Evolutionary conservation across 2,329 filamentous ascomycete genomes (phyloP), one percentile per base, ranked within the genome.

Genomic region (Aschersonia sp.): DNA sequence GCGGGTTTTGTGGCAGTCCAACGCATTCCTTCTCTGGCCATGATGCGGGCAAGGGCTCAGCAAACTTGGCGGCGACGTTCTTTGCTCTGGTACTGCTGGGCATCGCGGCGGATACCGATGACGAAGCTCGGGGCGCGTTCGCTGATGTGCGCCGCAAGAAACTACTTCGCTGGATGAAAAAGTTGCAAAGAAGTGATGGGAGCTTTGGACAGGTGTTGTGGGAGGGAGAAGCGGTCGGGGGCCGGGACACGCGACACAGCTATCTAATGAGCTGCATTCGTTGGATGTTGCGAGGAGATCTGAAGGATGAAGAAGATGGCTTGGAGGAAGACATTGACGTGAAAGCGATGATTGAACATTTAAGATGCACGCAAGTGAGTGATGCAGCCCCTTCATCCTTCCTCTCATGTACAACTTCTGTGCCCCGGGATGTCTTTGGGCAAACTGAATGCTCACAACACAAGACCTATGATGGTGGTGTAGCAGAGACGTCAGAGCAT

Each of bases 1-100:
- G 92, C 31, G 92, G 92, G 12, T 97, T 98, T 66, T 83, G 86
- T 53, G 89, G 87, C 41, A 88, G 86, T 52, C 84, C 89, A 2
- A 86, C 75, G 65, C 62, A 94, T 72, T 50, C 54, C 2, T 50
- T 58, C 8, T 43, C 47, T 1, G 60, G 56, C 1, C 57, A 58
- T 59, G 76, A 60, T 65, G 80, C 56, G 64, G 70, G 45, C 55
- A 67, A 54, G 55, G 66, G 66, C 10, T 62, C 65, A 5, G 73
- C 89, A 1, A 94, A 90, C 63, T 67, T 97, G 12, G 84, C 89
- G 0, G 87, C 87, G 1, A 96, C 89, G 0, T 90, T 85, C 61
- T 96, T 97, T 65, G 89, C 90, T 0, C 71, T 98, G 42, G 71
- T 87, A 30, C 73, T 83, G 7, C 68, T 98, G 30, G 74, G 83